Percentiles rank a stretch among this genome's conserved stretches.
Evolutionary conservation across 768 basidiomycete species (phyloP).

Genomic region (Roridomyces roridus): DNA sequence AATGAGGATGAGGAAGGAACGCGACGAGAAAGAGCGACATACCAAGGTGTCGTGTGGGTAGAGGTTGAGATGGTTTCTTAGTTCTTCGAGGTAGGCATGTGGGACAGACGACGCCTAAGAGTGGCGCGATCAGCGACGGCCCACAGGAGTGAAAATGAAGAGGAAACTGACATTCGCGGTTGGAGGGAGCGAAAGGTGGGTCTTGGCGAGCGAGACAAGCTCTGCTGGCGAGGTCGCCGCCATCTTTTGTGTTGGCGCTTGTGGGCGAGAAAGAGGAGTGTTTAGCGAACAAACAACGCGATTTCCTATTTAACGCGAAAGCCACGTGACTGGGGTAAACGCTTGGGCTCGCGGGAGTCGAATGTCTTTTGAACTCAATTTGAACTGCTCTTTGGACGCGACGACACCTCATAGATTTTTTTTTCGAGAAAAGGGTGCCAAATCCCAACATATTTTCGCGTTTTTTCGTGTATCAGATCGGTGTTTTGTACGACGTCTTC

Average conservation of each 20-base stretch:
- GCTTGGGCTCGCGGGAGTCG: too few species aligned
- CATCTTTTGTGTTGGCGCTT: not conserved
- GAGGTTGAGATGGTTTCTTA: slow-evolving; percentile 36
- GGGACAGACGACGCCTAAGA: slow-evolving; percentile 29
- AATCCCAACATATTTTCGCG: too few species aligned
- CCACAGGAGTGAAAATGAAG: not conserved
- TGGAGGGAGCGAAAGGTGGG: slow-evolving; percentile 5
- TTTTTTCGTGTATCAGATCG: too few species aligned
- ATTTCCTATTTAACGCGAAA: too few species aligned
- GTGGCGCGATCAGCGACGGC: slow-evolving; percentile 1
- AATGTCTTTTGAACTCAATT: too few species aligned
- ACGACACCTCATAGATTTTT: too few species aligned
- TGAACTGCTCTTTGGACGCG: too few species aligned
- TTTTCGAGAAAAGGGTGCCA: too few species aligned
- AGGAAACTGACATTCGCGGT: slow-evolving; percentile 1
- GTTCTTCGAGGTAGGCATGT: slow-evolving; percentile 40
- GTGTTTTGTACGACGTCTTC: too few species aligned
- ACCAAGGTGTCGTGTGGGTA: slow-evolving; percentile 43
- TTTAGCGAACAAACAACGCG: not conserved
- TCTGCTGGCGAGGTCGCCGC: not conserved
- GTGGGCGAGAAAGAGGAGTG: not conserved
- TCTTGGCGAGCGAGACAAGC: slow-evolving; percentile 6
- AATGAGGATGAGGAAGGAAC: not conserved
- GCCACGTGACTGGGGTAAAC: too few species aligned
- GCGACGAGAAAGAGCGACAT: slow-evolving; percentile 14